Conservation (phyloP, 2,329 filamentous ascomycete species). For the Saccharata proteae region DNA sequence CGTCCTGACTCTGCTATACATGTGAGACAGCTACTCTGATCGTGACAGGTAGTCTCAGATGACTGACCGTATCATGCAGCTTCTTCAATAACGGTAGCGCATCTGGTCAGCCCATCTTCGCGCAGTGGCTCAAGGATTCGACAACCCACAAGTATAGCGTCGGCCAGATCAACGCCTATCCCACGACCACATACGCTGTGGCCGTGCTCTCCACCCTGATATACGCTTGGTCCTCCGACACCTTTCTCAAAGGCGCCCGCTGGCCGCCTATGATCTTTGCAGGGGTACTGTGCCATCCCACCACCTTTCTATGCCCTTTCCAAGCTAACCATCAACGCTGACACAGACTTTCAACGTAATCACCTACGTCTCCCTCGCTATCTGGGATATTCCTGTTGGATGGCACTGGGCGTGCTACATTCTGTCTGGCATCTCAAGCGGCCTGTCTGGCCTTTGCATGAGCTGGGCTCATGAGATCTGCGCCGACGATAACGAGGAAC, state of each 20-base stretch:
- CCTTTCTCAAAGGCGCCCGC: constrained; percentile 43
- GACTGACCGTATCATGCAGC: constrained; percentile 12
- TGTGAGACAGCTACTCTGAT: constrained; percentile 22
- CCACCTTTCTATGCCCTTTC: too few relatives aligned
- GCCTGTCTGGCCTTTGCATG: constrained; percentile 38
- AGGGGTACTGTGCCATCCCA: too few relatives aligned
- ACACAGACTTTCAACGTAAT: constrained; percentile 19
- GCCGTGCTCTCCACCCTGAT: constrained; percentile 47
- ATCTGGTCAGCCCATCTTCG: constrained; percentile 44
- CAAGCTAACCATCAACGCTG: too few relatives aligned
- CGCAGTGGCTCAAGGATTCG: constrained; percentile 30
- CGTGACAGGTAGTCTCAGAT: not conserved
- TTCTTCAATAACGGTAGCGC: constrained; percentile 49
- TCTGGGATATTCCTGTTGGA: constrained; percentile 38
- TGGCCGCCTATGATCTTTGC: constrained; percentile 55
- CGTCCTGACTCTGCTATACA: constrained; percentile 44
- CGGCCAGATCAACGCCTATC: constrained; percentile 44
- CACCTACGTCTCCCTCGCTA: constrained; percentile 32
- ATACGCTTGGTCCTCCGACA: constrained; percentile 56
- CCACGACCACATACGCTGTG: constrained; percentile 39
- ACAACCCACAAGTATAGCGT: constrained; percentile 31
- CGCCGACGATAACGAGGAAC: constrained; percentile 48
- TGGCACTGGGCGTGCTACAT: constrained; percentile 56
- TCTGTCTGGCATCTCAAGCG: constrained; percentile 36
- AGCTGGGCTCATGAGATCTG: constrained; percentile 46